Percentiles rank a stretch among this genome's conserved stretches.
Conservation (phyloP, 1,139 yeast species). For the Sugiyamaella novakii region DNA sequence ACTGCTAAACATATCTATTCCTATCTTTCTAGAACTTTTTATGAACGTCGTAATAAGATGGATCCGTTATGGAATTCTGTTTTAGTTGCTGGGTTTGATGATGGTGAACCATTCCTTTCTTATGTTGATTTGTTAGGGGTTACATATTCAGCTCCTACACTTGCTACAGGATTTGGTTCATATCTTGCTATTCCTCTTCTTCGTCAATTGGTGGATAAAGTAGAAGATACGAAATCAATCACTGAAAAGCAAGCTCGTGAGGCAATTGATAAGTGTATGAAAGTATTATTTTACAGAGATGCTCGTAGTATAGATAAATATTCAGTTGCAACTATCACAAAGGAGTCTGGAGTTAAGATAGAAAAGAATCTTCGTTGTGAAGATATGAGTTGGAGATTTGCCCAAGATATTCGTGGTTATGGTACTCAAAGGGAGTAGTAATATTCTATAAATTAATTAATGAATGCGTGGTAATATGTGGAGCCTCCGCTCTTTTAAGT, state of each 20-base stretch:
- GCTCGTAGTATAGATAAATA: slow-evolving; percentile 90
- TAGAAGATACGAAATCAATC: slow-evolving; percentile 68
- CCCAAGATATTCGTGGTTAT: slow-evolving; percentile 84
- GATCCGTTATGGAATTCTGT: slow-evolving; percentile 96
- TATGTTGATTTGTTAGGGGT: slow-evolving; percentile 93
- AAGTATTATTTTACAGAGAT: slow-evolving; percentile 92
- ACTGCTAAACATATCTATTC: slow-evolving; percentile 88
- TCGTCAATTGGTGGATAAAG: slow-evolving; percentile 79
- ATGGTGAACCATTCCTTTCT: slow-evolving; percentile 63
- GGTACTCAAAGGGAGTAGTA: slow-evolving; percentile 57
- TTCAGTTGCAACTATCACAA: slow-evolving; percentile 75
- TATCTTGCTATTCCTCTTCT: slow-evolving; percentile 91
- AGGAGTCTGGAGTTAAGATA: slow-evolving; percentile 59
- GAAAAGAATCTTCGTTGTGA: slow-evolving; percentile 68
- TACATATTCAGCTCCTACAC: slow-evolving; percentile 80
- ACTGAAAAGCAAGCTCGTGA: slow-evolving; percentile 74
- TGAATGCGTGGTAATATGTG: no score
- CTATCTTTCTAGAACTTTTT: slow-evolving; percentile 80
- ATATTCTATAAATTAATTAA: no score
- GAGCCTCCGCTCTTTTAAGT: no score
- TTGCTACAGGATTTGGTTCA: slow-evolving; percentile 97
- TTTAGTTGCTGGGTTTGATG: slow-evolving; percentile 84
- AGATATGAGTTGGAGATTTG: slow-evolving; percentile 90
- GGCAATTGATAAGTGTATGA: slow-evolving; percentile 83
- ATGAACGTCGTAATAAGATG: slow-evolving; percentile 87